These are phyloP conservation scores for Diophrys sp. DNA, from an alignment of 73 alveolate genomes.

Conservation along the genomic window DNA sequence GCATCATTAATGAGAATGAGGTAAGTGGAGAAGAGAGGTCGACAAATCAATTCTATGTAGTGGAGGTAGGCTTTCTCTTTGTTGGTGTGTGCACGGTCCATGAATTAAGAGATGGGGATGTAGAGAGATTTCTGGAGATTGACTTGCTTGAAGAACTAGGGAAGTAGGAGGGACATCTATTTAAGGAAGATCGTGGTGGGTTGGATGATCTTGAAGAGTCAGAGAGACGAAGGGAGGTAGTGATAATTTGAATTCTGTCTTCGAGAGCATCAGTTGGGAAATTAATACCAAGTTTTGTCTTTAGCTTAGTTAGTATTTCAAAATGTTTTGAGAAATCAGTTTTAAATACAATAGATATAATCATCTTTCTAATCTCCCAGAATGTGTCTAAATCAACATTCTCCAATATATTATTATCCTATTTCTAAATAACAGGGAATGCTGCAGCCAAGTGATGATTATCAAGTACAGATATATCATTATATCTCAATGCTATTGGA, in stretches of 20 bases:
- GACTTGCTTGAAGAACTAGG: slow-evolving; percentile 82
- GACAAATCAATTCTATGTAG: slow-evolving; percentile 50
- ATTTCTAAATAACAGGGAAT: slow-evolving; percentile 42
- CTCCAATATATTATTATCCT: slow-evolving; percentile 65
- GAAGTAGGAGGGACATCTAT: slow-evolving; percentile 84
- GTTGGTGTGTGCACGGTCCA: slow-evolving; percentile 87
- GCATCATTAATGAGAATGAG: slow-evolving; percentile 53
- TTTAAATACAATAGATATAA: slow-evolving; percentile 43
- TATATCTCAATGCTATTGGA: slow-evolving; percentile 77
- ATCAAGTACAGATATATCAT: slow-evolving; percentile 74
- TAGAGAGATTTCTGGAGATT: slow-evolving; percentile 83
- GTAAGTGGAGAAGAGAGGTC: slow-evolving; percentile 51
- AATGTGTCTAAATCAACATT: slow-evolving; percentile 30
- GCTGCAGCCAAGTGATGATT: slow-evolving; percentile 86
- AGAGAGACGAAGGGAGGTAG: slow-evolving; percentile 47
- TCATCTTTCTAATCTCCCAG: slow-evolving; percentile 52
- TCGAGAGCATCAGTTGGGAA: slow-evolving; percentile 69
- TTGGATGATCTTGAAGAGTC: slow-evolving; percentile 63
- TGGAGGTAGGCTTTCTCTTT: slow-evolving; percentile 58
- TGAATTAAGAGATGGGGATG: slow-evolving; percentile 73
- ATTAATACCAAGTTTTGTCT: slow-evolving; percentile 62
- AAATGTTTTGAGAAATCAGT: slow-evolving; percentile 69
- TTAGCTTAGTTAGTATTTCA: slow-evolving; percentile 51
- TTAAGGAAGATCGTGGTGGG: slow-evolving; percentile 46
- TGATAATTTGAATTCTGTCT: slow-evolving; percentile 45